These are phyloP conservation scores for Chrysophaeum taylorii DNA, from an alignment of 352 stramenopile genomes.

Conservation along the genomic window DNA sequence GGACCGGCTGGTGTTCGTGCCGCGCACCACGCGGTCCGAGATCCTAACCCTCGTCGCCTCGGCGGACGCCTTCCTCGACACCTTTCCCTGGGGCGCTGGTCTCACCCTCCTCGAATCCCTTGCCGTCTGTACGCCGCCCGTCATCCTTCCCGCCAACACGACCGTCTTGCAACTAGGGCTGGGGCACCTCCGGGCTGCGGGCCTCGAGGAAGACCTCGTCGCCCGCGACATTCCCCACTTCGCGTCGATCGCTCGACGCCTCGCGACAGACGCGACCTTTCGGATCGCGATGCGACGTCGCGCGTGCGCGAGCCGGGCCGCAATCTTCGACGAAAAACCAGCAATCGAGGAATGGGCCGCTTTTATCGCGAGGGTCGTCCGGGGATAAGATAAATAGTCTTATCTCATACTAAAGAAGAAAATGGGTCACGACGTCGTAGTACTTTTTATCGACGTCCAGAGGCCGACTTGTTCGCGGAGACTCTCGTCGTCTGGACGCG, in stretches of 20 bases:
- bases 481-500: no score
- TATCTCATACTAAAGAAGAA: no score
- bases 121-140: conserved; percentile 51
- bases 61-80: conserved; percentile 57
- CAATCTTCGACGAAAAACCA: no score
- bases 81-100: conserved; percentile 62
- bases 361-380: no score
- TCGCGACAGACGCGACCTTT: background rate
- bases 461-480: no score
- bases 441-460: no score
- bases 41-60: conserved; percentile 19
- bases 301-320: no score
- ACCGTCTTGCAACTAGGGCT: conserved; percentile 19
- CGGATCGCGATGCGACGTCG: background rate
- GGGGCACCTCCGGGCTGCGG: conserved; percentile 15
- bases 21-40: background rate
- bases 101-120: conserved; percentile 63
- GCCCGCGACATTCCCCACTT: background rate
- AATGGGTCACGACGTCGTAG: no score
- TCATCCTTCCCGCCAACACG: conserved; percentile 20
- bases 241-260: background rate
- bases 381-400: no score
- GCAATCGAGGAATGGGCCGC: no score
- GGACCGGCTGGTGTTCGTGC: conserved; percentile 17
- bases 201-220: background rate